Conservation (phyloP, 2,329 filamentous ascomycete genomes). For the Fusarium gaditjirri region DNA sequence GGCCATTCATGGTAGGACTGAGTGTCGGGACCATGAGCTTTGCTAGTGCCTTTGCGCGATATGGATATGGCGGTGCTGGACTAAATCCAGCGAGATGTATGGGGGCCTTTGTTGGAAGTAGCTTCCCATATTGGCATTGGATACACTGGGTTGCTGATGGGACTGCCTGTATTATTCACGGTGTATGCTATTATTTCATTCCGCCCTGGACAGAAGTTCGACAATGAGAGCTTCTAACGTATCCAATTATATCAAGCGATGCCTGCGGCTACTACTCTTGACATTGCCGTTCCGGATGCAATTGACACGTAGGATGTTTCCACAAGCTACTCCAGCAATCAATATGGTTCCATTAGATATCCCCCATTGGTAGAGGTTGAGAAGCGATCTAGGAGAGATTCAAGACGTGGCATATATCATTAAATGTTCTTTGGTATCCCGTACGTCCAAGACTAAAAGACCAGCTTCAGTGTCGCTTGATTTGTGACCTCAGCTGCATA, state of each 20-base stretch:
- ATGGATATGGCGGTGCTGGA: constrained; percentile 39
- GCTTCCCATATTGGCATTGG: constrained; percentile 42
- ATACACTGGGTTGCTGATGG: constrained; percentile 40
- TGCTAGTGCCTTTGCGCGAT: constrained; percentile 45
- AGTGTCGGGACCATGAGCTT: constrained; percentile 51
- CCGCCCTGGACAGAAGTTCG: constrained; percentile 30
- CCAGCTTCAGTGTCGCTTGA: not conserved
- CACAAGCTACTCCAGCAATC: not conserved
- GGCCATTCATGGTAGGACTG: constrained; percentile 60
- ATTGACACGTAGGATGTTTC: not conserved
- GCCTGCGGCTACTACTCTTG: not conserved
- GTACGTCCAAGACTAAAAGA: not conserved
- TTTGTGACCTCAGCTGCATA: not conserved
- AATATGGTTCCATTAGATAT: not conserved
- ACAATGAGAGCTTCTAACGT: not conserved
- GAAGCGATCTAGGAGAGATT: not conserved
- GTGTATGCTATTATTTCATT: constrained; percentile 28
- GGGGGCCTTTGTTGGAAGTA: constrained; percentile 33
- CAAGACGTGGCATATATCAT: not conserved
- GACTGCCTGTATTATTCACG: constrained; percentile 25
- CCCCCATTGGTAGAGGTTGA: not conserved
- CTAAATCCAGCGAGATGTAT: constrained; percentile 42
- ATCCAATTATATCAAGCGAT: not conserved
- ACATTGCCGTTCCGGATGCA: not conserved
- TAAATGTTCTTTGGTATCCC: not conserved